Base-by-base conservation (phyloP, 805 yeast genomes). In the Zygotorulaspora chibaensis region DNA sequence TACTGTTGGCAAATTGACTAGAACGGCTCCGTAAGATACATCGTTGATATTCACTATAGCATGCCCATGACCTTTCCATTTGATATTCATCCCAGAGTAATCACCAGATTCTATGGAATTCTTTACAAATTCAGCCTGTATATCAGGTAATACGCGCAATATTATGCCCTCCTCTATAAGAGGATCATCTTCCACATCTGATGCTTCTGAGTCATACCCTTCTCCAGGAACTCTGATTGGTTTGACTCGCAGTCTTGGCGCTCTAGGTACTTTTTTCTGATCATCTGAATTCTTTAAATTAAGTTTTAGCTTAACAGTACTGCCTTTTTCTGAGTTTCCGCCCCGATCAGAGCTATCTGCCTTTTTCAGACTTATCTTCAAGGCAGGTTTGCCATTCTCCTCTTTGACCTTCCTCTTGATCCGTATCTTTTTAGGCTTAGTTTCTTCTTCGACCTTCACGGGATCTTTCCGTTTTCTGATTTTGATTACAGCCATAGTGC, bases 191-290 rank as follows among this genome's bases (percentile, higher is more conserved):
- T 93, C 99, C 20, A 87, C 71, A 54, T 91, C 98, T 0, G 96
- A 95, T 15, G 95, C 97, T 58, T 91, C 98, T 2, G 96, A 84
- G 61, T 91, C 99, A 65, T 91, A 91, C 1, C 98, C 98, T 56
- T 91, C 96, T 3, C 96, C 96, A 0, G 95, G 93, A 3, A 83
- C 74, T 55, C 96, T 72, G 3, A 74, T 73, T 1, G 83, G 80
- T 51, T 77, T 77, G 46, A 80, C 73, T 44, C 80, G 63, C 48
- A 82, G 71, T 30, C 78, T 62, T 8, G 81, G 75, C 1, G 64
- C 52, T 37, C 54, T 59, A n/a, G 56, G 55, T 20, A 58, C 54
- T 35, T 56, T 57, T 25, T 62, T 62, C 15, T 62, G 50, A 37
- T 60, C 62, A 16, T 55, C 58, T 6, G 65, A 61, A 33, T 58